Conservation (phyloP, 768 basidiomycete species). For the Termitomyces sp. region DNA sequence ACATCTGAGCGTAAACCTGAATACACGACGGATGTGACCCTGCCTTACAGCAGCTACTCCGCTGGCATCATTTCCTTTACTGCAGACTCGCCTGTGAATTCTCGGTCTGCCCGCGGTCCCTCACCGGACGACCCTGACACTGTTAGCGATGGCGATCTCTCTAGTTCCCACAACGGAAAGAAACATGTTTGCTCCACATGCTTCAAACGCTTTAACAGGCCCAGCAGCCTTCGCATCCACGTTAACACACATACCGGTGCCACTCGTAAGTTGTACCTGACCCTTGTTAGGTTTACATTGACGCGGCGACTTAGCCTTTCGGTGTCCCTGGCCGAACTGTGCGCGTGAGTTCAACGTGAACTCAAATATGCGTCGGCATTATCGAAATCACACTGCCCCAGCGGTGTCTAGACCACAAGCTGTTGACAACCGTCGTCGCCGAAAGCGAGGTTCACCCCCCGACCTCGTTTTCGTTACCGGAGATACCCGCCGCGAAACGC, state of each 20-base stretch:
- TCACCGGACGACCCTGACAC: conserved; percentile 20
- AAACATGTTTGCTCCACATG: conserved; percentile 50
- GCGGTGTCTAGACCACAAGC: conserved; percentile 23
- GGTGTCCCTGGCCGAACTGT: conserved; percentile 69
- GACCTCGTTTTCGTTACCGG: conserved; percentile 13
- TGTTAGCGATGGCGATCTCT: conserved; percentile 18
- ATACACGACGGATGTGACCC: not conserved
- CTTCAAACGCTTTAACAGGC: conserved; percentile 61
- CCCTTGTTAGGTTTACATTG: not conserved
- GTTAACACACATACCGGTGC: conserved; percentile 65
- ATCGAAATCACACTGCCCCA: conserved; percentile 53
- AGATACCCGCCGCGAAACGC: not conserved
- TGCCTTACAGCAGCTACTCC: conserved; percentile 12
- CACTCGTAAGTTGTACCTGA: conserved; percentile 43
- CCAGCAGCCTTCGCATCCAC: conserved; percentile 61
- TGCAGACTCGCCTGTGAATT: conserved; percentile 6
- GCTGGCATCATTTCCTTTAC: conserved; percentile 21
- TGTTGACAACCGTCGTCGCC: conserved; percentile 19
- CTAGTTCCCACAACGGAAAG: conserved; percentile 26
- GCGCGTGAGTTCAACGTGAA: conserved; percentile 79
- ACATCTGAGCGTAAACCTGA: not conserved
- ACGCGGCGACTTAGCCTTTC: conserved; percentile 38
- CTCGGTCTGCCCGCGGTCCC: conserved; percentile 3
- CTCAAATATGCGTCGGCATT: conserved; percentile 80
- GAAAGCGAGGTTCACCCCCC: conserved; percentile 17